Evolutionary conservation across 2,329 filamentous ascomycete species (phyloP).

Genomic region (Fusarium sp.): DNA sequence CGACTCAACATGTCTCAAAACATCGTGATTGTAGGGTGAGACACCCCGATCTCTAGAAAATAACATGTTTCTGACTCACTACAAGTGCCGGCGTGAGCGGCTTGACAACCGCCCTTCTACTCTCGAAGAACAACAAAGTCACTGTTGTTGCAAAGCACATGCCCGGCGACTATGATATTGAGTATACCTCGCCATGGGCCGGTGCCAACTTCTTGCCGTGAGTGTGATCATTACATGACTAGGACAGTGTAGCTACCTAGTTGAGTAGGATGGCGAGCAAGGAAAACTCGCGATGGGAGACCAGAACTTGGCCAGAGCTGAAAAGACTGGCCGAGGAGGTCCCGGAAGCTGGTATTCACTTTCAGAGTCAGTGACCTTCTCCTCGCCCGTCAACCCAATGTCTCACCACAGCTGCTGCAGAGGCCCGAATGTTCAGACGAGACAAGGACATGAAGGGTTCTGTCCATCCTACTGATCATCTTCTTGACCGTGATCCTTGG

Average conservation of each 20-base stretch:
- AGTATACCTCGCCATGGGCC: constrained; percentile 9
- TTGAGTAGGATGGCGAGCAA: background rate
- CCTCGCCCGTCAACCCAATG: background rate
- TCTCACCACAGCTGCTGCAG: background rate
- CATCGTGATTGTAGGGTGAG: background rate
- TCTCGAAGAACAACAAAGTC: background rate
- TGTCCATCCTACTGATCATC: background rate
- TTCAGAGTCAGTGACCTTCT: background rate
- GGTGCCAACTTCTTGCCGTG: constrained; percentile 69
- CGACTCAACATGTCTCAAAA: background rate
- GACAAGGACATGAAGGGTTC: background rate
- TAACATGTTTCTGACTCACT: background rate
- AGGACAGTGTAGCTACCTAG: background rate
- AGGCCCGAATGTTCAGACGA: background rate
- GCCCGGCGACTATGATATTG: constrained; percentile 7
- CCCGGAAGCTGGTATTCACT: background rate
- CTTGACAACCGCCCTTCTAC: constrained; percentile 57
- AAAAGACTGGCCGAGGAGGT: background rate
- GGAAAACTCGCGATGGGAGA: background rate
- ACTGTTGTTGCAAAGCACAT: constrained; percentile 4
- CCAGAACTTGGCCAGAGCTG: background rate
- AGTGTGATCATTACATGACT: background rate
- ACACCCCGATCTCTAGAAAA: background rate
- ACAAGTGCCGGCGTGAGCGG: constrained; percentile 61
- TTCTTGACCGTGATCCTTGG: background rate